phyloP scores from a whole-genome alignment of 306 rosid species.

The Rosa lucieae region DNA sequence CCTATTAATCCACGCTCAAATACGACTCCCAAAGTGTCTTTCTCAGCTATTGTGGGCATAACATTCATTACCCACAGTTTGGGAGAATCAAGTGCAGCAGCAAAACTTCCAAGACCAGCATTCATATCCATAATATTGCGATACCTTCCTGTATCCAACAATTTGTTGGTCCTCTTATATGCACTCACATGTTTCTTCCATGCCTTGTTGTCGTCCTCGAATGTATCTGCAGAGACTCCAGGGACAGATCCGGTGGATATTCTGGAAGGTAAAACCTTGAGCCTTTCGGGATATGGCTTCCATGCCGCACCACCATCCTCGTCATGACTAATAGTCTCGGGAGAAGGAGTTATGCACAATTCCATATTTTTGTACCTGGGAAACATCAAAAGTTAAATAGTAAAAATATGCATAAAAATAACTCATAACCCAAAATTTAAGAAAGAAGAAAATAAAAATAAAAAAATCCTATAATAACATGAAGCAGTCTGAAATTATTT shows the following conservation, averaged over 20 bases:
- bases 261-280: constrained; percentile 55
- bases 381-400: constrained; percentile 9
- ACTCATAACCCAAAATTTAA: background rate
- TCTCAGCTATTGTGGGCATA: constrained; percentile 71
- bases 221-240: constrained; percentile 49
- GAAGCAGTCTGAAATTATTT: background rate
- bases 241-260: constrained; percentile 56
- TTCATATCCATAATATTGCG: constrained; percentile 85
- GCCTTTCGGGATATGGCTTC: constrained; percentile 76
- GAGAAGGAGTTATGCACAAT: constrained; percentile 53
- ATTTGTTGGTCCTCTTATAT: constrained; percentile 65
- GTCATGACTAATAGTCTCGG: constrained; percentile 25
- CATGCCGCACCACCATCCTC: constrained; percentile 38
- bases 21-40: constrained; percentile 62
- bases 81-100: constrained; percentile 75
- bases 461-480: background rate
- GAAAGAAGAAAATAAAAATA: background rate
- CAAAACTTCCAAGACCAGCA: constrained; percentile 91
- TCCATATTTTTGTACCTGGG: constrained; percentile 81
- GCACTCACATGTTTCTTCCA: constrained; percentile 89
- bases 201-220: constrained; percentile 47
- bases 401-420: background rate
- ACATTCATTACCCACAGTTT: constrained; percentile 88
- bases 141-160: constrained; percentile 60
- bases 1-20: constrained; percentile 80